Base-by-base conservation (phyloP, 495 filamentous ascomycete genomes). In the Daldinia childiae region DNA sequence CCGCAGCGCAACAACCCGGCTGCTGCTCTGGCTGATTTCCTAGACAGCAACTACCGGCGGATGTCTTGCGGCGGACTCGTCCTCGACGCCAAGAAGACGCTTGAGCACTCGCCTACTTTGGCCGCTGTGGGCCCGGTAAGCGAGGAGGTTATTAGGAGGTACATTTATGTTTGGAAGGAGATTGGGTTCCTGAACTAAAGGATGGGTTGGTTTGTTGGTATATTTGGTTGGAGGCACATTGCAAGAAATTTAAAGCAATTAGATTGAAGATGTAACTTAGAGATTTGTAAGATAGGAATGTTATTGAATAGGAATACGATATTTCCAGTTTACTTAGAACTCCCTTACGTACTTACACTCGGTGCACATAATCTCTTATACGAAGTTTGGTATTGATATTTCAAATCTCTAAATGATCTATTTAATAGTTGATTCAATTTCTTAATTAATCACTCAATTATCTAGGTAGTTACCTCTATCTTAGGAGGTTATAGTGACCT, bases 31-130 rank as follows among this genome's bases (percentile, higher is more conserved):
- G 26, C 82, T 0, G 86, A 86, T 7, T 89, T 88, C 68, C 59
- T 89, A 14, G 85, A 86, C 17, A 66, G 70, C 12, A 79, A 88
- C 38, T 90, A 82, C 57, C 17, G 80, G 2, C 75, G 82, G 3
- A 87, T 89, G 86, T 83, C 83, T 0, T 88, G 87, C 57, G 84
- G 84, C 15, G 85, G 84, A 0, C 68, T 89, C 0, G 19, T 87
- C 0, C 64, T 89, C 55, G 83, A 83, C 32, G 80, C 80, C 0
- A 67, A 59, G 15, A 79, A 79, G 50, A 71, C 74, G 12, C 34
- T 64, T 0, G 81, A 85, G 66, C 84, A 87, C 73, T 87, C 84
- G 2, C 19, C 69, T 27, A 83, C 82, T 1, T 62, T 87, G 50
- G 29, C 51, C 0, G 56, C 19, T 1, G 71, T 78, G 0, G 77